A percentile compares a stretch with the other conserved stretches of the same genome.
Conservation (phyloP, 1,284 basidiomycete species). For the Malassezia japonica region DNA sequence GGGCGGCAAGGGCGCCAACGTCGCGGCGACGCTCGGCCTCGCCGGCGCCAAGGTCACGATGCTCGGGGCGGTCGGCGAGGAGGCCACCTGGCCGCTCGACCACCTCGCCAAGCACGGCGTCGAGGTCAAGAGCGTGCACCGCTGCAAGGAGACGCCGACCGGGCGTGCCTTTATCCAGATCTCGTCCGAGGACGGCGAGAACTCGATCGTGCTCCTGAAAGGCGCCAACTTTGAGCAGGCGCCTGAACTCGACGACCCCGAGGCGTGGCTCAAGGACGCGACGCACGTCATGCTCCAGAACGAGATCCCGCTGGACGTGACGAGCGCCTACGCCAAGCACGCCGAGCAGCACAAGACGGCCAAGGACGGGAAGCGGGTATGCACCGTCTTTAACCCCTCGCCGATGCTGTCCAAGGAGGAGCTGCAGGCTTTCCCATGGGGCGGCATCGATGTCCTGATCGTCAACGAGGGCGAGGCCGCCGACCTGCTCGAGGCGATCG, state of each 20-base stretch:
- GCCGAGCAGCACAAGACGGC: neutral
- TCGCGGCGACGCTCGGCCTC: slow-evolving; percentile 34
- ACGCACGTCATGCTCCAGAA: slow-evolving; percentile 56
- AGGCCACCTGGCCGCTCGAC: slow-evolving; percentile 39
- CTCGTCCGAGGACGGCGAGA: slow-evolving; percentile 36
- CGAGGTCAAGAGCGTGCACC: slow-evolving; percentile 20
- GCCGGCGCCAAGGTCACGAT: slow-evolving; percentile 30
- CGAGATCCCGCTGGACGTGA: slow-evolving; percentile 54
- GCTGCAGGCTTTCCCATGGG: slow-evolving; percentile 52
- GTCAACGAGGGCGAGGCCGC: slow-evolving; percentile 54
- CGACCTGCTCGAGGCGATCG: slow-evolving; percentile 38
- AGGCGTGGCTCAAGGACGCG: slow-evolving; percentile 8
- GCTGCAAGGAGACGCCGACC: slow-evolving; percentile 27
- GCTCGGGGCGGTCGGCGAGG: slow-evolving; percentile 36
- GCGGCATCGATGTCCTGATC: slow-evolving; percentile 51
- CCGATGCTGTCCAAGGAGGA: slow-evolving; percentile 52
- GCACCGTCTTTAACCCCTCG: slow-evolving; percentile 54
- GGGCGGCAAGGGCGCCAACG: slow-evolving; percentile 46
- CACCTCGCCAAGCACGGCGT: slow-evolving; percentile 32
- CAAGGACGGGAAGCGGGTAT: slow-evolving; percentile 9
- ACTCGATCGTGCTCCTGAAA: slow-evolving; percentile 42
- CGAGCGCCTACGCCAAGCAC: slow-evolving; percentile 49
- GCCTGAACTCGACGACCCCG: slow-evolving; percentile 10
- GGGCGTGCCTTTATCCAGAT: slow-evolving; percentile 47
- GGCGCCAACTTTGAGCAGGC: slow-evolving; percentile 37